Evolutionary conservation across 768 basidiomycete genomes (phyloP), one percentile per base, ranked within the genome.

Genomic region (Hygrocybe punicea): DNA sequence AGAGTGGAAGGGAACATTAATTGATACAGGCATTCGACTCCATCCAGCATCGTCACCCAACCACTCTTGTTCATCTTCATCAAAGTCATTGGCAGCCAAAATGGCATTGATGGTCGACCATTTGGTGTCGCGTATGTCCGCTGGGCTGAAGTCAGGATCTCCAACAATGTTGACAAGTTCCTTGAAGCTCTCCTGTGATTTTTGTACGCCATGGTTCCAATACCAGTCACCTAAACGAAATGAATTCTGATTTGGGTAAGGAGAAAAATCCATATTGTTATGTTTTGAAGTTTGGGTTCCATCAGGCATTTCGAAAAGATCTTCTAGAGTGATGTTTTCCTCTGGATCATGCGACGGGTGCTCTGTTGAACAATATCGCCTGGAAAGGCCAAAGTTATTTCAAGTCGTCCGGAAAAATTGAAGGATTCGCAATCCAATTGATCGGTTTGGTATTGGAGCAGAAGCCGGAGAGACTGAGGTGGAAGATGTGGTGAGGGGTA

Each of bases 11-110:
- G 57, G 51, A 40, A 57, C 57, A 24, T 5, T 23, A 44, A 58
- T 63, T 16, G 23, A 49, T n/a, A 45, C 47, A 10, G 55, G 29
- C 9, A 39, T 55, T 45, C 36, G 24, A 6, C 21, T 49, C 64
- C 64, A 63, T 5, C 62, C 62, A 17, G 58, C 62, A 39, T 39
- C 36, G 36, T 21, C 45, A 10, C 11, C 45, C 19, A n/a, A 8
- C 45, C 45, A n/a, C 19, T 47, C 45, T 47, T 10, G n/a, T n/a
- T n/a, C n/a, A n/a, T n/a, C n/a, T n/a, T n/a, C n/a, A n/a, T n/a
- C n/a, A n/a, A n/a, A n/a, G n/a, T n/a, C n/a, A 47, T 21, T 21
- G 16, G 19, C 45, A 9, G 19, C 45, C 19, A 47, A 47, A 8
- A 10, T 21, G n/a, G 11, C 11, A 24, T 47, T 24, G 45, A 47